These are phyloP conservation scores for Aspergillus carlsbadensis DNA, from an alignment of 495 filamentous ascomycete genomes.

Conservation along the genomic window DNA sequence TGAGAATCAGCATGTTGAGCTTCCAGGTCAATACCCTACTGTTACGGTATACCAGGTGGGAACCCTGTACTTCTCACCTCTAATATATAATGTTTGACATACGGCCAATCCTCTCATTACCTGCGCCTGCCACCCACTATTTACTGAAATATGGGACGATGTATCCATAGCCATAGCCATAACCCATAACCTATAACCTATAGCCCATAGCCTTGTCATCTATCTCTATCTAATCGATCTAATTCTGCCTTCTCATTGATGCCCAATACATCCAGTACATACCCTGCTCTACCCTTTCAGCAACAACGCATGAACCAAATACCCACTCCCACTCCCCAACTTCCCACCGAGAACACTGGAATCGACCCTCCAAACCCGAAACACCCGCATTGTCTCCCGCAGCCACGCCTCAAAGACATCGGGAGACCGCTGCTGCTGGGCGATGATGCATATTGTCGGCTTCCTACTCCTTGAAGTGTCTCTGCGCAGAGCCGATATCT, in stretches of 20 bases:
- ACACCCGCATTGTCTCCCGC: slow-evolving; percentile 58
- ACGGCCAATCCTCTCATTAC: slow-evolving; percentile 4
- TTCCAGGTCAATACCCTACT: slow-evolving; percentile 28
- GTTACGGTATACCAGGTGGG: slow-evolving; percentile 22
- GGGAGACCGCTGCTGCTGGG: slow-evolving; percentile 79
- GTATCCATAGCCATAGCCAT: neutral
- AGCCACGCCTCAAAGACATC: slow-evolving; percentile 87
- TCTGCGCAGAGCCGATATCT: slow-evolving; percentile 58
- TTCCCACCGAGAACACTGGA: slow-evolving; percentile 55
- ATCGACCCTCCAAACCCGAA: slow-evolving; percentile 76
- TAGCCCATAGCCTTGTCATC: neutral
- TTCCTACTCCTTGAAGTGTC: slow-evolving; percentile 22
- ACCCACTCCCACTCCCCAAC: slow-evolving; percentile 52
- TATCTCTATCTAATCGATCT: neutral
- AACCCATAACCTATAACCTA: neutral
- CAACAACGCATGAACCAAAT: slow-evolving; percentile 44
- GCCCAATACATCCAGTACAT: neutral
- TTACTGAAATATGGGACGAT: neutral
- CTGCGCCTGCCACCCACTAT: neutral
- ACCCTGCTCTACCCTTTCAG: slow-evolving; percentile 16
- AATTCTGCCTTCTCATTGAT: neutral
- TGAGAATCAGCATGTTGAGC: neutral
- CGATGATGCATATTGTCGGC: slow-evolving; percentile 69
- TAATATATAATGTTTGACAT: slow-evolving; percentile 29
- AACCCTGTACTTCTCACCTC: slow-evolving; percentile 10